Percentiles rank a stretch among this genome's conserved stretches.
Conservation (phyloP, 2,329 filamentous ascomycete species). For the Pestalotiopsis fici region DNA sequence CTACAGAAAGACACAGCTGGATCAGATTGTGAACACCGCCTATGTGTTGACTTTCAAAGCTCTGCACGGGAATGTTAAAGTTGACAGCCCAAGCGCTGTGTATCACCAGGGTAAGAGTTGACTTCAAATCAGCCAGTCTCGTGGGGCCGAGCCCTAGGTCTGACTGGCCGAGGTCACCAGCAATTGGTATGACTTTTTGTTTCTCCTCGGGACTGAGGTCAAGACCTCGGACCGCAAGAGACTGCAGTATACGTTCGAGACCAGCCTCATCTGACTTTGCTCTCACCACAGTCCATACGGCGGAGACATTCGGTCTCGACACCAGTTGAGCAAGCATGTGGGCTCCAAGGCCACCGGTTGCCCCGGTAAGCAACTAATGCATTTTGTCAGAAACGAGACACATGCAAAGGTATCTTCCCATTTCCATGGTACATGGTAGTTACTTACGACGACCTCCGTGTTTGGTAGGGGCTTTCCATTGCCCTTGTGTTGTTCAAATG, state of each 20-base stretch:
- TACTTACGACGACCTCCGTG: not conserved
- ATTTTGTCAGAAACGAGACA: not conserved
- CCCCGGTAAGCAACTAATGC: not conserved
- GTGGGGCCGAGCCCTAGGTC: not conserved
- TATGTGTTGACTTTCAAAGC: not conserved
- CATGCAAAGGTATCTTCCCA: not conserved
- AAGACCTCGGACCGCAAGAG: not conserved
- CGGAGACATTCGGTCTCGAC: not conserved
- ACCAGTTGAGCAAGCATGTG: not conserved
- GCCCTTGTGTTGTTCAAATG: not conserved
- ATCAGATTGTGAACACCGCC: not conserved
- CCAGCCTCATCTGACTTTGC: not conserved
- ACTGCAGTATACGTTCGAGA: not conserved
- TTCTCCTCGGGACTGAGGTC: not conserved
- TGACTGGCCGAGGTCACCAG: not conserved
- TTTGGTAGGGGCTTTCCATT: not conserved
- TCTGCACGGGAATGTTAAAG: not conserved
- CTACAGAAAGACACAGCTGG: not conserved
- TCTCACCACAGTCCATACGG: not conserved
- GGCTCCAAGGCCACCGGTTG: not conserved
- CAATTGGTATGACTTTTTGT: not conserved
- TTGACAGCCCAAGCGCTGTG: not conserved
- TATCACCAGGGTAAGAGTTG: not conserved
- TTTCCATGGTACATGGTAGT: not conserved
- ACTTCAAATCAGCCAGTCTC: not conserved